Percentiles rank a stretch among this genome's conserved stretches.
Evolutionary conservation across 768 basidiomycete species (phyloP).

Genomic region (Termitomyces sp.): DNA sequence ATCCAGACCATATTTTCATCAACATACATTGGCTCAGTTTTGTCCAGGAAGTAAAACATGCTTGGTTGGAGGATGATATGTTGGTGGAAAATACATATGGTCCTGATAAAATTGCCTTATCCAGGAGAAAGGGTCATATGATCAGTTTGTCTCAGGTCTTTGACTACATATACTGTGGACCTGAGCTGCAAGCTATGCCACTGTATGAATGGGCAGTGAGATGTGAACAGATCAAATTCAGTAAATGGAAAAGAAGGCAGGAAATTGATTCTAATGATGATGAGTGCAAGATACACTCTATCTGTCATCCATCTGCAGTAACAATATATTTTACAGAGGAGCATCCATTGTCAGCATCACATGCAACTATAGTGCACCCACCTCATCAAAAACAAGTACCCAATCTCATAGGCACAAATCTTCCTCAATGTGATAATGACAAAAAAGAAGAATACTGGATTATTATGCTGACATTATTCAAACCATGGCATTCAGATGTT

Average conservation of each 20-base stretch:
- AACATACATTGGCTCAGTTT: conserved; percentile 8
- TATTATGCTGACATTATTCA: conserved; percentile 2
- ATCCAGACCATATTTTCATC: too few relatives aligned
- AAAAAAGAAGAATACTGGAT: neutral
- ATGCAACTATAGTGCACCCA: neutral
- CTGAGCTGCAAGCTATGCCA: conserved; percentile 13
- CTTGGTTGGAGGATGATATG: neutral
- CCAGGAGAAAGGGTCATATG: conserved; percentile 15
- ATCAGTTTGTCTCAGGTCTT: conserved; percentile 23
- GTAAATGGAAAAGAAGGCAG: too few relatives aligned
- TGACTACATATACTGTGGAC: conserved; percentile 30
- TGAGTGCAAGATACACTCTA: too few relatives aligned
- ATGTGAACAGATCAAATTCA: neutral
- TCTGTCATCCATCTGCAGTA: neutral
- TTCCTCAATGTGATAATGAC: conserved; percentile 3
- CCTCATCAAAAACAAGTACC: neutral
- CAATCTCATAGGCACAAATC: neutral
- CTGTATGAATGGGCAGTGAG: conserved; percentile 27
- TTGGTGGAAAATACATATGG: neutral
- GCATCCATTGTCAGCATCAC: neutral
- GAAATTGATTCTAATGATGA: too few relatives aligned
- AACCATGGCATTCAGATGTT: neutral
- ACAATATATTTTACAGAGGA: neutral
- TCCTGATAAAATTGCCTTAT: conserved; percentile 19
- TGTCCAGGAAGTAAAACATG: conserved; percentile 21